Conservation (phyloP, 805 yeast species). For the Candida pini region DNA sequence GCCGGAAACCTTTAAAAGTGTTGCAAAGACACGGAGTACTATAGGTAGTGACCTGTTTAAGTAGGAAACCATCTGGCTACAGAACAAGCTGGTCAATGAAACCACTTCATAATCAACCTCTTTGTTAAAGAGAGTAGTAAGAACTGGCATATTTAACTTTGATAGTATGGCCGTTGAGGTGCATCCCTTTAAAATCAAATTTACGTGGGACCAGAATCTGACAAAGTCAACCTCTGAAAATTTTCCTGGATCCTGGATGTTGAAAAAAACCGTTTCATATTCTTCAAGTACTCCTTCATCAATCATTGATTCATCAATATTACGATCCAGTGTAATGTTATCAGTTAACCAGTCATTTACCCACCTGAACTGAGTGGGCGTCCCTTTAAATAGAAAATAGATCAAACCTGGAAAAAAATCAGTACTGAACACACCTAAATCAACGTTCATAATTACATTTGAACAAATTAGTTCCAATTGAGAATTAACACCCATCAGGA, state of each 20-base stretch:
- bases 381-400: slow-evolving; percentile 52
- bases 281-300: slow-evolving; percentile 52
- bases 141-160: slow-evolving; percentile 22
- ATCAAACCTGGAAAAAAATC: slow-evolving; percentile 44
- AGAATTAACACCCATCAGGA: slow-evolving; percentile 35
- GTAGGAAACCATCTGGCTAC: slow-evolving; percentile 47
- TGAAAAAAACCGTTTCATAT: slow-evolving; percentile 42
- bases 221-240: slow-evolving; percentile 38
- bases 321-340: slow-evolving; percentile 6
- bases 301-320: slow-evolving; percentile 29
- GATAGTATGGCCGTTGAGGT: slow-evolving; percentile 31
- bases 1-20: slow-evolving; percentile 38
- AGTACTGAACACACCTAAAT: slow-evolving; percentile 7
- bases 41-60: slow-evolving; percentile 47
- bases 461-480: slow-evolving; percentile 34
- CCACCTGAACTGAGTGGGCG: slow-evolving; percentile 33
- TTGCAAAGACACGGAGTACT: slow-evolving; percentile 45
- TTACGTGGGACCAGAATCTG: slow-evolving; percentile 43
- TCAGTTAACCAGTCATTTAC: slow-evolving; percentile 10
- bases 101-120: slow-evolving; percentile 28
- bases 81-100: slow-evolving; percentile 35
- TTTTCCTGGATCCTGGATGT: slow-evolving; percentile 46
- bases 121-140: slow-evolving; percentile 17
- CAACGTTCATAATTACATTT: too few relatives aligned
- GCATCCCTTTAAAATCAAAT: slow-evolving; percentile 31